A percentile compares a stretch with the other conserved stretches of the same genome.
phyloP scores from a whole-genome alignment of 2,329 filamentous ascomycete genomes.

The Cladophialophora exuberans region DNA sequence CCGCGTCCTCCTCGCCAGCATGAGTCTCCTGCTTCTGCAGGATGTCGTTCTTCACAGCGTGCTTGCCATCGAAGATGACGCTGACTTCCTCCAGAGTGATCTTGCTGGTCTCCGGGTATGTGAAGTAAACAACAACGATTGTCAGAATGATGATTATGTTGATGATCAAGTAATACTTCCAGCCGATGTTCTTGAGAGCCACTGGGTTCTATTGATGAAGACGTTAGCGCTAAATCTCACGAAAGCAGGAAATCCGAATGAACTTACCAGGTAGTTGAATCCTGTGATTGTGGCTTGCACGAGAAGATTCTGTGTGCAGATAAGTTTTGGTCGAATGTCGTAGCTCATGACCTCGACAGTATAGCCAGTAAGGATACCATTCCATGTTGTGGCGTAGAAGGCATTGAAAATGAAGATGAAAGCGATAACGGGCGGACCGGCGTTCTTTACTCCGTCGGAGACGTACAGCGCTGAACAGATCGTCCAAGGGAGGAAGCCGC shows the following conservation, averaged over 20 bases:
- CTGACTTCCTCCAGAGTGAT: constrained; percentile 16
- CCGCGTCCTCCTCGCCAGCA: constrained; percentile 15
- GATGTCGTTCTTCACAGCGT: constrained; percentile 19
- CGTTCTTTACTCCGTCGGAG: constrained; percentile 11
- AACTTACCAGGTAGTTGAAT: constrained; percentile 40
- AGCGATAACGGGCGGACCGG: constrained; percentile 16
- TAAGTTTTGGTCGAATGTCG: constrained; percentile 20
- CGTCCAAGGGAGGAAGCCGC: constrained; percentile 17
- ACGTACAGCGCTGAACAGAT: constrained; percentile 20
- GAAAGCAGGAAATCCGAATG: neutral
- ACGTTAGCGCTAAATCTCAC: neutral
- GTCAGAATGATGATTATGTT: constrained; percentile 43
- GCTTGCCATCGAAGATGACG: constrained; percentile 18
- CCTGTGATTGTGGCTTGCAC: constrained; percentile 20
- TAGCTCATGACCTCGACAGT: constrained; percentile 22
- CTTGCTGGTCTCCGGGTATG: constrained; percentile 35
- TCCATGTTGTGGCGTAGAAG: constrained; percentile 18
- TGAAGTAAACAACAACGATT: constrained; percentile 38
- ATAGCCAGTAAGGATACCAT: constrained; percentile 17
- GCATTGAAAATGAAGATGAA: constrained; percentile 23
- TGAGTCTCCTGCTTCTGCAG: constrained; percentile 15
- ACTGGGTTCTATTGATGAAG: constrained; percentile 36
- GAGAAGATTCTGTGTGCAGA: constrained; percentile 19
- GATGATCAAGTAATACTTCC: constrained; percentile 48
- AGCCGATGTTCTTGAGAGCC: constrained; percentile 51